Evolutionary conservation across 257 asterid species (phyloP).

Genomic region (Eustoma russellianum): DNA sequence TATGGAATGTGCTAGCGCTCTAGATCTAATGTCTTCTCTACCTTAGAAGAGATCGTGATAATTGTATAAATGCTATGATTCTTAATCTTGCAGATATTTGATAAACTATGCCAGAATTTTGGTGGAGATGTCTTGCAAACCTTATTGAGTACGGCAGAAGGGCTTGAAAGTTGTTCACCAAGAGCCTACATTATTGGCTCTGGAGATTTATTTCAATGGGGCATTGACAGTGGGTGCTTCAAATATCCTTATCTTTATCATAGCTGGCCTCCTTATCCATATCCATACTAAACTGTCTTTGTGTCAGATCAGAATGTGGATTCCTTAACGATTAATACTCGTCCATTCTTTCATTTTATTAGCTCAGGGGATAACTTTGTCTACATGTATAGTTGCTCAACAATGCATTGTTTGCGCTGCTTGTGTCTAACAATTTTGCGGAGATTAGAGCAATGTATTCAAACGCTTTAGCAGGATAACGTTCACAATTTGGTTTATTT

Average conservation of each 20-base stretch:
- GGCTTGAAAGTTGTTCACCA: conserved; percentile 67
- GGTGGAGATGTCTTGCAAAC: conserved; percentile 95
- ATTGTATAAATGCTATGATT: conserved; percentile 7
- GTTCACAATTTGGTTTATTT: conserved; percentile 75
- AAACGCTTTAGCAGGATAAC: conserved; percentile 88
- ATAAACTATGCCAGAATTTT: conserved; percentile 89
- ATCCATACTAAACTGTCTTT: conserved; percentile 11
- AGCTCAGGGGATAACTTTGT: conserved; percentile 94
- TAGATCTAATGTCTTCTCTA: conserved; percentile 1
- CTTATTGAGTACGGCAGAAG: conserved; percentile 79
- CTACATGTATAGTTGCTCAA: conserved; percentile 99
- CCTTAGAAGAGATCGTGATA: not conserved
- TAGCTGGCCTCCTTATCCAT: conserved; percentile 5
- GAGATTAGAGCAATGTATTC: conserved; percentile 93
- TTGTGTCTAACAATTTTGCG: conserved; percentile 93
- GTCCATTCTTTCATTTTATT: conserved; percentile 82
- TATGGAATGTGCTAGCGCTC: not conserved
- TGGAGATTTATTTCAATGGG: conserved; percentile 77
- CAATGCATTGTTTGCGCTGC: conserved; percentile 84
- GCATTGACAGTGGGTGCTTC: conserved; percentile 68
- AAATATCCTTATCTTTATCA: conserved; percentile 61
- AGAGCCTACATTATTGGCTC: conserved; percentile 42
- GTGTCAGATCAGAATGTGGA: not conserved
- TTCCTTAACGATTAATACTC: conserved; percentile 70
- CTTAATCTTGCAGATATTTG: conserved; percentile 68